Percentiles rank a stretch among this genome's conserved stretches.
These are phyloP conservation scores for Leucocoprinus gongylophorus DNA, from an alignment of 1,284 basidiomycete genomes.

Conservation along the genomic window DNA sequence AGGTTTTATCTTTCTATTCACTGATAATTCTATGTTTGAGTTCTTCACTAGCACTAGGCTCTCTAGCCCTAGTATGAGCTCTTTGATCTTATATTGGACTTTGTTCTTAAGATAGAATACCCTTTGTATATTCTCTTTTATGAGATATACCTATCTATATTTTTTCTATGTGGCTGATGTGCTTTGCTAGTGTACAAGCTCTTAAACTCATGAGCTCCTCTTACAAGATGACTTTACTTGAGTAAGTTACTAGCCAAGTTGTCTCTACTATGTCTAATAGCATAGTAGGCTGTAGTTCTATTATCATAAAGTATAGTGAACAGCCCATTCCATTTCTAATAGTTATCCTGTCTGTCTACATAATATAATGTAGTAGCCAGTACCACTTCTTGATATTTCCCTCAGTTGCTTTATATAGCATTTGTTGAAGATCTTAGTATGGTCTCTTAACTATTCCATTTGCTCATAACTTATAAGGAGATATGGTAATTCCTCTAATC, in stretches of 20 bases:
- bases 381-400: slow-evolving; percentile 9
- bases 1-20: slow-evolving; percentile 4
- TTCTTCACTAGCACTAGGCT: neutral
- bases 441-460: slow-evolving; percentile 13
- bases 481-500: too few species aligned
- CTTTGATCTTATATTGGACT: too few species aligned
- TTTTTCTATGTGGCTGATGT: slow-evolving; percentile 8
- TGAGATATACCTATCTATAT: neutral
- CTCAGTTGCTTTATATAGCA: slow-evolving; percentile 12
- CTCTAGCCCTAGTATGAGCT: neutral
- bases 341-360: slow-evolving; percentile 24
- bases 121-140: slow-evolving; percentile 12
- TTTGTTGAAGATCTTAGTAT: slow-evolving; percentile 17
- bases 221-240: neutral
- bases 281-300: slow-evolving; percentile 19
- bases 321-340: slow-evolving; percentile 17
- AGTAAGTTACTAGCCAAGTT: slow-evolving; percentile 18
- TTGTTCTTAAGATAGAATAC: too few species aligned
- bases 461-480: too few species aligned
- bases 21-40: neutral
- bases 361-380: slow-evolving; percentile 4
- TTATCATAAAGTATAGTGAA: slow-evolving; percentile 22
- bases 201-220: neutral
- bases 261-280: slow-evolving; percentile 23
- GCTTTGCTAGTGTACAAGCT: slow-evolving; percentile 14